Base-by-base conservation (phyloP, 164 flowering plant genomes). In the Nelumbo lutea region DNA sequence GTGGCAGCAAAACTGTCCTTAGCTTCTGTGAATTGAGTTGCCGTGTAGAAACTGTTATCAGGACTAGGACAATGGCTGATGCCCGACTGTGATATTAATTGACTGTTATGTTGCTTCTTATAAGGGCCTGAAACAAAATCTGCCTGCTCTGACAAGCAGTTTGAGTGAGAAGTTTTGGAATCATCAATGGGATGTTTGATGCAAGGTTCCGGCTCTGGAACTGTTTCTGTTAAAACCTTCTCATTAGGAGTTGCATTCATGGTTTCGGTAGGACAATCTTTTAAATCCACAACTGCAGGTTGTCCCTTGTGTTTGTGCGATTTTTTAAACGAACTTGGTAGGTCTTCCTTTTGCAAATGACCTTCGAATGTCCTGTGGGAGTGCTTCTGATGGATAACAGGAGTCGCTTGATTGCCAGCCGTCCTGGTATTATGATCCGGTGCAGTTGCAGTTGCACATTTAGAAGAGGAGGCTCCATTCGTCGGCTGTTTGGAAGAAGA, bases 1-100 rank as follows among this genome's bases (percentile, higher is more conserved):
- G 86, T 81, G 57, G 79, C 81, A 41, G 85, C 81, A 76, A 83
- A 87, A 73, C 91, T 88, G 43, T 85, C 80, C 72, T 88, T 87
- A 45, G 91, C 91, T 67, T 88, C 96, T 9, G 77, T 48, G 73
- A 76, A 85, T 10, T 76, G 71, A 6, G 84, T 81, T 27, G 75
- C 81, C 0, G 82, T 64, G 59, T 73, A 79, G 9, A 79, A 61
- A 75, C 88, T 86, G 53, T 78, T 75, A 57, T 77, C 80, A 53
- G 92, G 90, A 65, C 92, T 88, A 6, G 79, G 73, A 59, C 70
- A 83, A 55, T 70, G 74, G 46, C 64, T 73, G 46, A 47, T 56
- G 45, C 67, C 76, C 3, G 79, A 15, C 67, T 78, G 82, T 67
- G 78, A 64, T 51, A 68, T 62, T 63, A 75, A 45, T 15, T 78